These are phyloP conservation scores for Claviceps africana DNA, from an alignment of 2,329 filamentous ascomycete genomes.

Conservation along the genomic window DNA sequence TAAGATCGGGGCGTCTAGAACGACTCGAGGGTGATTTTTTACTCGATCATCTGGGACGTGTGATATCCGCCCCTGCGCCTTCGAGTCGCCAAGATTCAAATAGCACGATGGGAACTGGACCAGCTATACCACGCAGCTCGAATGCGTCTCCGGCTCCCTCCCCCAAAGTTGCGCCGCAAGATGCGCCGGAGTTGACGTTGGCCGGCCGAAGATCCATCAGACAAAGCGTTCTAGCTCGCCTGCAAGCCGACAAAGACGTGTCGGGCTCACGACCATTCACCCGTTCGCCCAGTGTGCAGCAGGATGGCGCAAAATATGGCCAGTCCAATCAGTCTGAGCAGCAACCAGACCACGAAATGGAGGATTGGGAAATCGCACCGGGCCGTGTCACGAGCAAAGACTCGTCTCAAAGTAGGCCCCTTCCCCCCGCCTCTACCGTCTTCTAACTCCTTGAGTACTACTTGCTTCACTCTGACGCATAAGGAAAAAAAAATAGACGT, in stretches of 20 bases:
- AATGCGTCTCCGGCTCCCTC: background rate
- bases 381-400: conserved; percentile 22
- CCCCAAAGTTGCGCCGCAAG: background rate
- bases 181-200: background rate
- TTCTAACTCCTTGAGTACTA: too few species aligned
- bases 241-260: conserved; percentile 1
- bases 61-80: too few species aligned
- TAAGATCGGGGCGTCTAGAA: background rate
- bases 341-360: conserved; percentile 5
- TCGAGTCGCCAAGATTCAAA: background rate
- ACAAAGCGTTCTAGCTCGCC: conserved; percentile 4
- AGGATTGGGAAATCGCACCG: conserved; percentile 25
- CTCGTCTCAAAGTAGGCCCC: conserved; percentile 21
- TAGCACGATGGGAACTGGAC: background rate
- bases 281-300: background rate
- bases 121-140: background rate
- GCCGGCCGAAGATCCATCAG: background rate
- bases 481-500: conserved; percentile 19
- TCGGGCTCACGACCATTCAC: background rate
- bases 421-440: background rate
- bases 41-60: too few species aligned
- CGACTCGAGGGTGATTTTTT: too few species aligned
- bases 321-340: background rate
- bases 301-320: background rate
- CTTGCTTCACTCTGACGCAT: background rate